A percentile compares a stretch with the other conserved stretches of the same genome.
Conservation (phyloP, 768 basidiomycete genomes). For the Leccinum imitatum region DNA sequence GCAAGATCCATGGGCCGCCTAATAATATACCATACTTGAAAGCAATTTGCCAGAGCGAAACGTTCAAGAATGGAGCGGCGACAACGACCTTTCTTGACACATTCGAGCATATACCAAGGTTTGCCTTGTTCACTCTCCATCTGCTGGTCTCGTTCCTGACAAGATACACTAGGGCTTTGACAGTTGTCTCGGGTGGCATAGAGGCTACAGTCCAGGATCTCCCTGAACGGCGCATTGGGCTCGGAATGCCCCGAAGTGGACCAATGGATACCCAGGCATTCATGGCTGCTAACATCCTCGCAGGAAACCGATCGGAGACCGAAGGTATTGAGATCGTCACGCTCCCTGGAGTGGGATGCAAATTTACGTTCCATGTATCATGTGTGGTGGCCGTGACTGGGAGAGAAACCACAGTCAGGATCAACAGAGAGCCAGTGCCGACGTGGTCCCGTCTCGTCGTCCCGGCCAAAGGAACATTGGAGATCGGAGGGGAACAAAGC, state of each 20-base stretch:
- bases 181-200: conserved; percentile 53
- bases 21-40: conserved; percentile 57
- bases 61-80: conserved; percentile 42
- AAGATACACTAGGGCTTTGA: conserved; percentile 40
- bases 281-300: conserved; percentile 55
- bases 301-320: conserved; percentile 46
- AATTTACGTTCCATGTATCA: conserved; percentile 48
- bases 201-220: conserved; percentile 57
- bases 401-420: conserved; percentile 39
- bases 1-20: conserved; percentile 53
- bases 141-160: not conserved
- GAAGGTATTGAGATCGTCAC: conserved; percentile 59
- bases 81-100: conserved; percentile 50
- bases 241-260: conserved; percentile 62
- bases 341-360: conserved; percentile 42
- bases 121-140: conserved; percentile 1
- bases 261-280: conserved; percentile 64
- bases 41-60: conserved; percentile 39
- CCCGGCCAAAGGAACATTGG: conserved; percentile 43
- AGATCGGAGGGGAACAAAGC: conserved; percentile 32
- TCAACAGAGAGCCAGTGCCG: conserved; percentile 38
- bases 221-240: conserved; percentile 49
- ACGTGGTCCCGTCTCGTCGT: conserved; percentile 54
- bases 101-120: conserved; percentile 45
- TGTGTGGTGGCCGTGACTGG: conserved; percentile 59